Evolutionary conservation across 2,329 filamentous ascomycete genomes (phyloP).

Genomic region (Alternaria sp.): DNA sequence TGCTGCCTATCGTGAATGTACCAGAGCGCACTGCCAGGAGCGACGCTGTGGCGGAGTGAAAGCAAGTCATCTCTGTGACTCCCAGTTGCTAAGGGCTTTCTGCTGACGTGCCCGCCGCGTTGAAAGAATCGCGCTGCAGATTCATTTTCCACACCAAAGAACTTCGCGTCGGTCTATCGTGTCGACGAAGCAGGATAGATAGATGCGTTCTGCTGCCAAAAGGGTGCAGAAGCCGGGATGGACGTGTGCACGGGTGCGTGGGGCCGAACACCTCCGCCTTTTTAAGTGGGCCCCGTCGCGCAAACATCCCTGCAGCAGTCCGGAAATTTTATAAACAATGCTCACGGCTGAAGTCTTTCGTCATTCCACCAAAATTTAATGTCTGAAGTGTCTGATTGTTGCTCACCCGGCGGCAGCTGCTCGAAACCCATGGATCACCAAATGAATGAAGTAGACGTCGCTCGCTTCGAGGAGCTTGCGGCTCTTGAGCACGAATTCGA

Average conservation of each 20-base stretch:
- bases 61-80: background rate
- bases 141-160: background rate
- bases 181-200: background rate
- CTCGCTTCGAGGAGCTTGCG: constrained; percentile 74
- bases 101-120: background rate
- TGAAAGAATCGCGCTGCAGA: background rate
- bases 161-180: background rate
- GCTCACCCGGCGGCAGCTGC: background rate
- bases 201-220: background rate
- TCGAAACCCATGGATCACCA: constrained; percentile 29
- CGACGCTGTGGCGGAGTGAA: background rate
- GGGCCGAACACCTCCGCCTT: constrained; percentile 20
- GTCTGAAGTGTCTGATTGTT: background rate
- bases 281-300: constrained; percentile 6
- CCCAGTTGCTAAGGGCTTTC: background rate
- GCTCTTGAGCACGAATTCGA: constrained; percentile 85
- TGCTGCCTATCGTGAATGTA: background rate
- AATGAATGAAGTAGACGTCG: constrained; percentile 34
- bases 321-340: constrained; percentile 22
- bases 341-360: constrained; percentile 6
- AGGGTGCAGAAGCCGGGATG: background rate
- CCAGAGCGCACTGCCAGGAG: background rate
- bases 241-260: background rate
- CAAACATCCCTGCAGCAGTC: constrained; percentile 15
- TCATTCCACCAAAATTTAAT: background rate